Conservation (phyloP, 371 early-diverging fungal species). For the Parasitella parasitica region DNA sequence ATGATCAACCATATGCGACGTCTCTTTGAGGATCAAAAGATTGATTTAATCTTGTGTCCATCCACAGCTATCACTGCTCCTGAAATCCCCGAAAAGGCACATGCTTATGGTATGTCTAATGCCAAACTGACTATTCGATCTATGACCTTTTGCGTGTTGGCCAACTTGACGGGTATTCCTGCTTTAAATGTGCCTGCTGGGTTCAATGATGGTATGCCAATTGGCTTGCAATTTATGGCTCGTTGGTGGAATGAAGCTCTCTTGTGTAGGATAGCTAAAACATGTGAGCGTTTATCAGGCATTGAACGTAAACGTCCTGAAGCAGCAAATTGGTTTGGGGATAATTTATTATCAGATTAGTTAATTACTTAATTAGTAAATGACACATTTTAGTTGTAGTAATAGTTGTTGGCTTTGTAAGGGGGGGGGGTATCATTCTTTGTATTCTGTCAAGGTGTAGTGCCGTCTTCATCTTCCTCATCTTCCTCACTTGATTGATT, state of each 20-base stretch:
- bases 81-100: conserved; percentile 46
- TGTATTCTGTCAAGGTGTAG: background rate
- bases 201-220: conserved; percentile 56
- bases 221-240: conserved; percentile 72
- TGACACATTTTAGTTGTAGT: background rate
- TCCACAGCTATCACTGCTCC: conserved; percentile 64
- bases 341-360: background rate
- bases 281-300: conserved; percentile 42
- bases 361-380: background rate
- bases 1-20: conserved; percentile 53
- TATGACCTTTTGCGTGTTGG: conserved; percentile 62
- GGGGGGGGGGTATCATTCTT: background rate
- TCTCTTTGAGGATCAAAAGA: conserved; percentile 44
- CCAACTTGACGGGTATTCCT: conserved; percentile 73
- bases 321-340: background rate
- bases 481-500: conserved; percentile 1
- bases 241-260: conserved; percentile 73
- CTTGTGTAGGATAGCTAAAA: conserved; percentile 56
- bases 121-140: conserved; percentile 43
- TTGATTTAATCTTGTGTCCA: conserved; percentile 61
- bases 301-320: conserved; percentile 31
- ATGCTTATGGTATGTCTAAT: conserved; percentile 56
- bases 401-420: background rate
- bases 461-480: background rate
- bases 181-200: conserved; percentile 69